These are phyloP conservation scores for Coemansia sp. DNA, from an alignment of 192 early-diverging fungal genomes.

Conservation along the genomic window DNA sequence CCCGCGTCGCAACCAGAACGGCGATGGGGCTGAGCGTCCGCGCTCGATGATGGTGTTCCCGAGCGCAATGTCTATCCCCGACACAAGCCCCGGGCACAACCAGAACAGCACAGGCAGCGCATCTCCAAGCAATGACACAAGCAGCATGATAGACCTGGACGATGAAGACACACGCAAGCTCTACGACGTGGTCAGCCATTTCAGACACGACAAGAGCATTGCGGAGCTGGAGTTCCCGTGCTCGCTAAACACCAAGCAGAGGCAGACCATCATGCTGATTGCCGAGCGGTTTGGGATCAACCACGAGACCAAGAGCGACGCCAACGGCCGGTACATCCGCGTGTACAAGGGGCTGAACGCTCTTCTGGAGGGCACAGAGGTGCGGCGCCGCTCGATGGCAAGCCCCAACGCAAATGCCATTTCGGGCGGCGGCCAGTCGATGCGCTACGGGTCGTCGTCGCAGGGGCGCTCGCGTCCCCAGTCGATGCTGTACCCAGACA, in stretches of 20 bases:
- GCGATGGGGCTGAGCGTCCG: slow-evolving; percentile 30
- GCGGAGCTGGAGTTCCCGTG: slow-evolving; percentile 69
- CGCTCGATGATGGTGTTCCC: slow-evolving; percentile 51
- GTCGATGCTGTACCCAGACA: slow-evolving; percentile 53
- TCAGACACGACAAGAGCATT: slow-evolving; percentile 66
- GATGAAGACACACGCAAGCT: slow-evolving; percentile 68
- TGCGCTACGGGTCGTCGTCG: slow-evolving; percentile 28
- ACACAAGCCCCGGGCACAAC: slow-evolving; percentile 10
- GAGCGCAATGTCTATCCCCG: slow-evolving; percentile 46
- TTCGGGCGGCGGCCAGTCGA: slow-evolving; percentile 10
- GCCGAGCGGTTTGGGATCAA: slow-evolving; percentile 67
- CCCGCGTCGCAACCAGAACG: slow-evolving; percentile 34
- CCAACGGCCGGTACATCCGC: slow-evolving; percentile 43
- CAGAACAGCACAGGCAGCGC: slow-evolving; percentile 6
- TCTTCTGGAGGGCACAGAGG: slow-evolving; percentile 50
- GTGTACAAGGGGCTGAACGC: slow-evolving; percentile 54
- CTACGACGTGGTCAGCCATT: slow-evolving; percentile 71
- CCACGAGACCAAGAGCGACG: slow-evolving; percentile 53
- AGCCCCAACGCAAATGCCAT: slow-evolving; percentile 19
- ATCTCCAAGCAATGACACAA: slow-evolving; percentile 10
- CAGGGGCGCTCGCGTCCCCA: slow-evolving; percentile 41
- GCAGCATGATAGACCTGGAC: slow-evolving; percentile 63
- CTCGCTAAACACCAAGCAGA: slow-evolving; percentile 59
- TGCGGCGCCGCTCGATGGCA: slow-evolving; percentile 45
- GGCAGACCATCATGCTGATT: slow-evolving; percentile 65